Evolutionary conservation across 2,329 filamentous ascomycete genomes (phyloP), one percentile per base, ranked within the genome.

Genomic region (Diaporthe sp.): DNA sequence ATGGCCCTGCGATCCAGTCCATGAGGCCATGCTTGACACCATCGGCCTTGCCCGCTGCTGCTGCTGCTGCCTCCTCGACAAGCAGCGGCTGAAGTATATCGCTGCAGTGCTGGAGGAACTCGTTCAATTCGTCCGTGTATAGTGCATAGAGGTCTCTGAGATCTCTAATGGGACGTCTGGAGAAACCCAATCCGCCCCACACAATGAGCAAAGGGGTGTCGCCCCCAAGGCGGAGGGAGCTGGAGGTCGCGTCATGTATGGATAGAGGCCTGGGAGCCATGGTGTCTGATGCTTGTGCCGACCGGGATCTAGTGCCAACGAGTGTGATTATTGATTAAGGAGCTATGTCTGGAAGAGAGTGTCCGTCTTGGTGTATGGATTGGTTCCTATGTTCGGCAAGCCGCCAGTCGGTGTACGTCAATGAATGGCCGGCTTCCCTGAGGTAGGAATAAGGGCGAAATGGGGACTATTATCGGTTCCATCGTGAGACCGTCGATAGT

Each of bases 171-270:
- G 56, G 56, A 7, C 56, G 56, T 25, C 56, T 39, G 1, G 56
- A 59, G 56, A 59, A 59, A 6, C 56, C 56, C 32, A 59, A 13
- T 4, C 56, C 56, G 22, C 56, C 56, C 56, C 56, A 59, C 6
- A 59, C 56, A 39, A 59, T 59, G 56, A 59, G 56, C 56, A 59
- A 25, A 13, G 56, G 56, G 22, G 56, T 59, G 35, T 59, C 56
- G 35, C 56, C 56, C 35, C 35, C 56, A 2, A 59, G 56, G 22
- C 35, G 32, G 35, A 59, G 56, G 22, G 56, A 39, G 35, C 32
- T 59, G 4, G 56, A 35, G 32, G 30, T 59, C 5, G n/a, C 22
- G 6, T 59, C 56, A 39, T 59, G 17, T 32, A 59, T 59, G 22
- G 56, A 59, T 37, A 59, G 12, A 25, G 56, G 56, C 56, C 56